Percentiles rank a stretch among this genome's conserved stretches.
phyloP scores from a whole-genome alignment of 2,329 filamentous ascomycete species.

The Talaromyces sp. region DNA sequence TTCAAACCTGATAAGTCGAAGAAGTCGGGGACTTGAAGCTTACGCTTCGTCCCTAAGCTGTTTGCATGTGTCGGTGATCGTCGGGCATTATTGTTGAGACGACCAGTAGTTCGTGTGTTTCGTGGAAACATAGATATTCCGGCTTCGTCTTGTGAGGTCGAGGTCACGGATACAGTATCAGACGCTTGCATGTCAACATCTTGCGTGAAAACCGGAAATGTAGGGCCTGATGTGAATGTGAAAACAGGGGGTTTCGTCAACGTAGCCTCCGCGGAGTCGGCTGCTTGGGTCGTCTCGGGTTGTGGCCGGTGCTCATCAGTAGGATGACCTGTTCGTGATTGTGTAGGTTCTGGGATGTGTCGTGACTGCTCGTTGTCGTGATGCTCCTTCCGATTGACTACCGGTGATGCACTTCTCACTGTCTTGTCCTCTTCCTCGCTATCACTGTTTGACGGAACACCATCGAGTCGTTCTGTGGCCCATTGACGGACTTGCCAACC shows the following conservation, averaged over 20 bases:
- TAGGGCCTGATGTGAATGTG: conserved; percentile 43
- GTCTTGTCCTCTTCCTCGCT: conserved; percentile 46
- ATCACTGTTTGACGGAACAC: conserved; percentile 37
- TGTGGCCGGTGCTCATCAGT: conserved; percentile 16
- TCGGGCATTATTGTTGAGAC: conserved; percentile 38
- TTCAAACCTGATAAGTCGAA: conserved; percentile 48
- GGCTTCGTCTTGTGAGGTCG: conserved; percentile 18
- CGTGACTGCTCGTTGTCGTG: conserved; percentile 25
- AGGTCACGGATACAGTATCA: conserved; percentile 30
- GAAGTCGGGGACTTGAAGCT: conserved; percentile 47
- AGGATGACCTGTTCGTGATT: not conserved
- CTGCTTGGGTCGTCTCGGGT: conserved; percentile 17
- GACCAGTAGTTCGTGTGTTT: conserved; percentile 37
- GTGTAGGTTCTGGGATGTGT: conserved; percentile 20
- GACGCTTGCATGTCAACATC: conserved; percentile 45
- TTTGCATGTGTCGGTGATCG: conserved; percentile 38
- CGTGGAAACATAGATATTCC: conserved; percentile 44
- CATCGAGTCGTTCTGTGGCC: conserved; percentile 49
- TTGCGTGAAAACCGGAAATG: conserved; percentile 35
- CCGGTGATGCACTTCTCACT: conserved; percentile 37
- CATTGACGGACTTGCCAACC: conserved; percentile 63
- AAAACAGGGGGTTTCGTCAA: conserved; percentile 37
- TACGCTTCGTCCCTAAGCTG: conserved; percentile 46
- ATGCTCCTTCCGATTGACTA: conserved; percentile 31
- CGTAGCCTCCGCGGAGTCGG: conserved; percentile 23